Conservation (phyloP, 352 stramenopile species). For the Pythium grandisporangium region DNA sequence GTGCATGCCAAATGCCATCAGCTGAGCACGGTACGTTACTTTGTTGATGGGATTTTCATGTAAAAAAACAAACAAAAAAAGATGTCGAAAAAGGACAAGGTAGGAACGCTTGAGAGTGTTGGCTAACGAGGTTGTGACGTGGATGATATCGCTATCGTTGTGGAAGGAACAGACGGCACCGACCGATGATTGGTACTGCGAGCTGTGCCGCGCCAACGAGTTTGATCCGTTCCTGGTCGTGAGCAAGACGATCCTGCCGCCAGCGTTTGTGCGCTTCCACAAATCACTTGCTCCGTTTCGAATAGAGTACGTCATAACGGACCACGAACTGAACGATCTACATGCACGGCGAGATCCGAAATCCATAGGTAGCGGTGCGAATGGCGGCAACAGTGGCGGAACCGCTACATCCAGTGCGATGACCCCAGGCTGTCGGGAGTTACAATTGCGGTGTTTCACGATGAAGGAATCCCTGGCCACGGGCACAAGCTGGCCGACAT, state of each 20-base stretch:
- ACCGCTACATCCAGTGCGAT: conserved; percentile 37
- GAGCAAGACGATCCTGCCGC: conserved; percentile 38
- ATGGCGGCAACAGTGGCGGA: too few relatives aligned
- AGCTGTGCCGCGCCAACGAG: conserved; percentile 47
- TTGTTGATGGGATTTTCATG: too few relatives aligned
- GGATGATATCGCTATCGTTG: too few relatives aligned
- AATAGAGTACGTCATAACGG: conserved; percentile 58
- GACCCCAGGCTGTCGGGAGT: conserved; percentile 49
- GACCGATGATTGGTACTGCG: conserved; percentile 60
- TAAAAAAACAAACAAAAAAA: too few relatives aligned
- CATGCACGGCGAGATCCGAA: conserved; percentile 45
- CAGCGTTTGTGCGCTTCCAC: conserved; percentile 58
- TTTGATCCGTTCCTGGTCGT: conserved; percentile 71
- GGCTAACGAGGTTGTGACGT: too few relatives aligned
- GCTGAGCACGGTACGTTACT: conserved; percentile 29
- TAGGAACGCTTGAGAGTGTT: too few relatives aligned
- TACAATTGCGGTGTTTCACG: conserved; percentile 71
- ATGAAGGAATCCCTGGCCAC: conserved; percentile 62
- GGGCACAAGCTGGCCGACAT: conserved; percentile 66
- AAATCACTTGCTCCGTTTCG: conserved; percentile 32
- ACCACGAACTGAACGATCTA: conserved; percentile 68
- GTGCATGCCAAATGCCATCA: conserved; percentile 79
- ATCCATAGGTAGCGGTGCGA: too few relatives aligned
- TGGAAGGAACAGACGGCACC: too few relatives aligned
- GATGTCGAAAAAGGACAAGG: too few relatives aligned